phyloP scores from a whole-genome alignment of 1,139 yeast genomes.

The Magnusiomyces sp. region DNA sequence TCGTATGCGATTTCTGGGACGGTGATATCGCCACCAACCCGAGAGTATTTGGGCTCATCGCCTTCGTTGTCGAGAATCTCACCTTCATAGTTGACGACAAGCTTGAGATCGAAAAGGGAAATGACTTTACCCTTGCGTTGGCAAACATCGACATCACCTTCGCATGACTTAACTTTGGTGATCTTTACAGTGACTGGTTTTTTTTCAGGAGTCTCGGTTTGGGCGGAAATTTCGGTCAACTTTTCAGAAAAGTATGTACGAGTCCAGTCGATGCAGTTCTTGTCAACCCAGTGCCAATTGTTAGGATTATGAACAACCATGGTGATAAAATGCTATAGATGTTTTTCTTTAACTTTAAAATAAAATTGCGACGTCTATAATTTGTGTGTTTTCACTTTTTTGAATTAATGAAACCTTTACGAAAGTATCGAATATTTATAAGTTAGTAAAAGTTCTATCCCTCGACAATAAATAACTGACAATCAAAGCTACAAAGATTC shows the following conservation, averaged over 20 bases:
- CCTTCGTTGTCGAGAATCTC: slow-evolving; percentile 27
- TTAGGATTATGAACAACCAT: slow-evolving; percentile 73
- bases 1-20: slow-evolving; percentile 96
- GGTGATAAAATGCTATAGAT: slow-evolving; percentile 5
- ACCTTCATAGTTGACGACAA: slow-evolving; percentile 57
- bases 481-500: too few species aligned
- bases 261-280: slow-evolving; percentile 91
- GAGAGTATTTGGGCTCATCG: slow-evolving; percentile 17
- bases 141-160: slow-evolving; percentile 93
- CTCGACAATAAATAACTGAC: too few species aligned
- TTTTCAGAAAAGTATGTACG: slow-evolving; percentile 60
- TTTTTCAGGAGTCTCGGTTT: slow-evolving; percentile 34
- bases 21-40: slow-evolving; percentile 55
- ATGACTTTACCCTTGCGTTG: slow-evolving; percentile 97
- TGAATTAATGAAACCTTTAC: too few species aligned
- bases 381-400: too few species aligned
- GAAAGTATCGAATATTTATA: too few species aligned
- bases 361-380: not conserved
- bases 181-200: slow-evolving; percentile 28
- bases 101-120: slow-evolving; percentile 72
- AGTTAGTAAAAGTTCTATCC: too few species aligned
- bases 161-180: slow-evolving; percentile 55
- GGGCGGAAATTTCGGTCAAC: slow-evolving; percentile 44
- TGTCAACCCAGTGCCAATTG: slow-evolving; percentile 96
- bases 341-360: not conserved